phyloP scores from a whole-genome alignment of 805 yeast species.

The Yarrowia sp. region DNA sequence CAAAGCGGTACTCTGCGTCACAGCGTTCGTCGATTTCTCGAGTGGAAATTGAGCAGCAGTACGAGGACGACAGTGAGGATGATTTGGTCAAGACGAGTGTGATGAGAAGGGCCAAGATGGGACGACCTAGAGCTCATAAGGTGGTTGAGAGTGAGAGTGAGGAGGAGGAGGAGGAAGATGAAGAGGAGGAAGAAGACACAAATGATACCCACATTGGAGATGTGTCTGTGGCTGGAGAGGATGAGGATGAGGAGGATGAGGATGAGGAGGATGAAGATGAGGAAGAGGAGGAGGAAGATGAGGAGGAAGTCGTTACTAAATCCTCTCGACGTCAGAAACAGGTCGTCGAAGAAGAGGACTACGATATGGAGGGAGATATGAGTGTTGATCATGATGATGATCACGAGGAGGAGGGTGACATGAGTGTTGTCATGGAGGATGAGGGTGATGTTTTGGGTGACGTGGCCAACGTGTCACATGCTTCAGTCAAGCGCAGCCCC shows the following conservation, averaged over 20 bases:
- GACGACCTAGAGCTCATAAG: not conserved
- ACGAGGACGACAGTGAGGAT: not conserved
- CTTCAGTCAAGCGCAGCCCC: not conserved
- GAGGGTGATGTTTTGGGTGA: not conserved
- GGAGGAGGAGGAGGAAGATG: not conserved
- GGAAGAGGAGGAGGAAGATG: not conserved
- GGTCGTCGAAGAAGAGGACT: not conserved
- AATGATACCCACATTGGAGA: not conserved
- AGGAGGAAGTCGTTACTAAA: not conserved
- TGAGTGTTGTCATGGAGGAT: not conserved
- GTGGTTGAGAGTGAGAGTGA: constrained; percentile 11
- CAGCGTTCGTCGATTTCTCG: constrained; percentile 14
- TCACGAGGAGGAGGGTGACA: not conserved
- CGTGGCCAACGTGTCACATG: not conserved
- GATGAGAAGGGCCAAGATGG: not conserved
- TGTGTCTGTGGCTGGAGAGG: not conserved
- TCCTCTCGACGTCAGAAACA: not conserved
- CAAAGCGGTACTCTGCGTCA: constrained; percentile 30
- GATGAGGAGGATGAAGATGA: not conserved
- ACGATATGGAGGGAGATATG: not conserved
- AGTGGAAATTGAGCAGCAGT: constrained; percentile 22
- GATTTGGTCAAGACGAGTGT: not conserved
- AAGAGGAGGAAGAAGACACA: not conserved
- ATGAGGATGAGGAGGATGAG: not conserved
- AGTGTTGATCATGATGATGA: not conserved